These are phyloP conservation scores for Homolaphlyctis polyrhiza DNA, from an alignment of 371 early-diverging fungal genomes.

Conservation along the genomic window DNA sequence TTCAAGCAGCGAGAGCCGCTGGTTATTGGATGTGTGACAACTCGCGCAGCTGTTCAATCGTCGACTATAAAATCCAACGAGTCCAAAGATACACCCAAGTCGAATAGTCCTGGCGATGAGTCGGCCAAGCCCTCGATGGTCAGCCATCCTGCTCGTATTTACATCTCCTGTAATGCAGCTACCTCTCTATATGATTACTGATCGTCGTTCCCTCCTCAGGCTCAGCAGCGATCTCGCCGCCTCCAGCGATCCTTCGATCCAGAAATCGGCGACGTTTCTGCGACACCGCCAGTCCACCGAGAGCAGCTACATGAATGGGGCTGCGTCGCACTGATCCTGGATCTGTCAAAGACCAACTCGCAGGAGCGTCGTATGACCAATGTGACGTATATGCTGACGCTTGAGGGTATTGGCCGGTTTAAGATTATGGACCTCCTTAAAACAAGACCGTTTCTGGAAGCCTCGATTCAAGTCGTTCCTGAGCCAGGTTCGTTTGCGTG, in stretches of 20 bases:
- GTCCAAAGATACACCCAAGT: too few species aligned
- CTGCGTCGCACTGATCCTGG: conserved; percentile 31
- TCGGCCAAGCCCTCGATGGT: too few species aligned
- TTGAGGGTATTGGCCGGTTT: conserved; percentile 36
- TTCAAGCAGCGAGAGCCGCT: conserved; percentile 9
- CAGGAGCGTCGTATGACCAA: conserved; percentile 12
- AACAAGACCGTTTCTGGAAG: conserved; percentile 28
- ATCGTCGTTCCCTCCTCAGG: background rate
- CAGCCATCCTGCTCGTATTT: too few species aligned
- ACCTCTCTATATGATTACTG: too few species aligned
- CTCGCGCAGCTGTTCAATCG: background rate
- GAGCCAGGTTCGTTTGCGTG: conserved; percentile 22
- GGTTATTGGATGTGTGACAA: conserved; percentile 29
- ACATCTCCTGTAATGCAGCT: too few species aligned
- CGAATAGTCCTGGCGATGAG: too few species aligned
- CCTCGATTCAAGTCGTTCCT: conserved; percentile 13
- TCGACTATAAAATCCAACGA: too few species aligned
- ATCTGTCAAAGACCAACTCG: conserved; percentile 18
- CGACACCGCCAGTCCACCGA: conserved; percentile 9
- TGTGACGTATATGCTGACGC: conserved; percentile 20
- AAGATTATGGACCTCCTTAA: conserved; percentile 20
- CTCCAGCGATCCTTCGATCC: conserved; percentile 3
- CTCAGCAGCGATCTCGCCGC: background rate
- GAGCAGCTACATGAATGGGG: conserved; percentile 29
- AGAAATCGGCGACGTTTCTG: conserved; percentile 11